A percentile compares a stretch with the other conserved stretches of the same genome.
These are phyloP conservation scores for Cordyceps cateniannulata DNA, from an alignment of 2,329 filamentous ascomycete species.

Conservation along the genomic window DNA sequence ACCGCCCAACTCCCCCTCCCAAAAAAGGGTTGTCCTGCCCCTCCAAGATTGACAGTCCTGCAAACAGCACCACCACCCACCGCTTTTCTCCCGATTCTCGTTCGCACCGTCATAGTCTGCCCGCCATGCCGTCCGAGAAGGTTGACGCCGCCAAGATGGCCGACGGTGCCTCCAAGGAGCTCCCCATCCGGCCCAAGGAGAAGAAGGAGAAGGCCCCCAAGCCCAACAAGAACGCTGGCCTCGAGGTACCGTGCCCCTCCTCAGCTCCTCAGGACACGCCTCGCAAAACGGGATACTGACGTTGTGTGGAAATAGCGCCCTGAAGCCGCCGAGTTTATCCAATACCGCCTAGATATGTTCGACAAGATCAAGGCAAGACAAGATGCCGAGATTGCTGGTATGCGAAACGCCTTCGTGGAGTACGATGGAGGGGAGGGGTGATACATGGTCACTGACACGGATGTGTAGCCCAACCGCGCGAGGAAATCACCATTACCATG, in stretches of 20 bases:
- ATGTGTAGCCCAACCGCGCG: slow-evolving; percentile 56
- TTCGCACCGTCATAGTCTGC: slow-evolving; percentile 21
- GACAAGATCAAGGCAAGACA: slow-evolving; percentile 80
- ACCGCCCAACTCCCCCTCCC: slow-evolving; percentile 15
- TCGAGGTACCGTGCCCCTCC: slow-evolving; percentile 33
- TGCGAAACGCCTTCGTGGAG: slow-evolving; percentile 14
- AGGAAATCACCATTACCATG: slow-evolving; percentile 68
- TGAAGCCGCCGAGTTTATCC: slow-evolving; percentile 65
- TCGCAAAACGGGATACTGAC: slow-evolving; percentile 20
- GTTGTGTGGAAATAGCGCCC: slow-evolving; percentile 24
- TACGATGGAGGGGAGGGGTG: neutral
- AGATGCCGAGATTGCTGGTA: slow-evolving; percentile 61
- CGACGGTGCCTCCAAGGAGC: slow-evolving; percentile 27
- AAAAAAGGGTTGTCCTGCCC: slow-evolving; percentile 5
- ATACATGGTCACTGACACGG: slow-evolving; percentile 9
- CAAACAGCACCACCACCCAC: slow-evolving; percentile 25
- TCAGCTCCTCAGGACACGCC: slow-evolving; percentile 19
- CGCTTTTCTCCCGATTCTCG: neutral
- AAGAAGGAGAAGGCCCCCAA: slow-evolving; percentile 37
- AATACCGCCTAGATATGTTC: slow-evolving; percentile 80
- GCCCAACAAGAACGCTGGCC: slow-evolving; percentile 53
- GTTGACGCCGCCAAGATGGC: slow-evolving; percentile 28
- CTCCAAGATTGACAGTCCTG: slow-evolving; percentile 16
- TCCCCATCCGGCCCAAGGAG: slow-evolving; percentile 31
- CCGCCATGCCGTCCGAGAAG: slow-evolving; percentile 32